Percentiles rank a stretch among this genome's conserved stretches.
These are phyloP conservation scores for Brassica rapa DNA, from an alignment of 345 rosid species.

Conservation along the genomic window DNA sequence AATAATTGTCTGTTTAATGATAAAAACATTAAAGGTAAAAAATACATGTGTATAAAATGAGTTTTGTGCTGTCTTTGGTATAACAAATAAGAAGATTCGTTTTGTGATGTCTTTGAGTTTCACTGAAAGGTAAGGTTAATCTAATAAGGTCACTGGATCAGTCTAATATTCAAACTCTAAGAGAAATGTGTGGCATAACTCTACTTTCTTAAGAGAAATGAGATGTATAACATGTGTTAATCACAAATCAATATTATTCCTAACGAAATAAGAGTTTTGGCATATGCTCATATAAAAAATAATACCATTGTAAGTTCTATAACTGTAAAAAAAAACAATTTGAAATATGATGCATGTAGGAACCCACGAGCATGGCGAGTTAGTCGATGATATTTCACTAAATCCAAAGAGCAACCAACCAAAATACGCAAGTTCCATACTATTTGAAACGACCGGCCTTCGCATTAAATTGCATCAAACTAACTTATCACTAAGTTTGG, in stretches of 20 bases:
- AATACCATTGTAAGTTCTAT: background rate
- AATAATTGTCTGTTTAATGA: conserved; percentile 21
- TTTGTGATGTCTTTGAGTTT: too few relatives aligned
- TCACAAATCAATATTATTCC: too few relatives aligned
- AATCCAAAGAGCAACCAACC: conserved; percentile 25
- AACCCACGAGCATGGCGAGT: conserved; percentile 30
- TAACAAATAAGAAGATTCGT: too few relatives aligned
- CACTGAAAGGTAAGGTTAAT: too few relatives aligned
- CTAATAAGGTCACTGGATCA: too few relatives aligned
- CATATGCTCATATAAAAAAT: too few relatives aligned
- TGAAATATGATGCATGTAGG: conserved; percentile 15
- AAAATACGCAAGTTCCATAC: background rate
- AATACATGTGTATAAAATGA: background rate
- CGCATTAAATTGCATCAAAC: background rate
- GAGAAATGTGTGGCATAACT: too few relatives aligned
- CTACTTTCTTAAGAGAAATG: too few relatives aligned
- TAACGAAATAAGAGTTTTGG: too few relatives aligned
- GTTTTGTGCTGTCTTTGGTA: too few relatives aligned
- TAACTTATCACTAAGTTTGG: background rate
- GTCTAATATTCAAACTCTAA: too few relatives aligned
- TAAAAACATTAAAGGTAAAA: background rate
- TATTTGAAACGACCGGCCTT: background rate
- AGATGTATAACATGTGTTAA: too few relatives aligned
- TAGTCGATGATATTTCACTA: conserved; percentile 29
- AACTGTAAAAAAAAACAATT: background rate